A percentile compares a stretch with the other conserved stretches of the same genome.
phyloP scores from a whole-genome alignment of 2,329 filamentous ascomycete genomes.

The Fusarium nodosum region DNA sequence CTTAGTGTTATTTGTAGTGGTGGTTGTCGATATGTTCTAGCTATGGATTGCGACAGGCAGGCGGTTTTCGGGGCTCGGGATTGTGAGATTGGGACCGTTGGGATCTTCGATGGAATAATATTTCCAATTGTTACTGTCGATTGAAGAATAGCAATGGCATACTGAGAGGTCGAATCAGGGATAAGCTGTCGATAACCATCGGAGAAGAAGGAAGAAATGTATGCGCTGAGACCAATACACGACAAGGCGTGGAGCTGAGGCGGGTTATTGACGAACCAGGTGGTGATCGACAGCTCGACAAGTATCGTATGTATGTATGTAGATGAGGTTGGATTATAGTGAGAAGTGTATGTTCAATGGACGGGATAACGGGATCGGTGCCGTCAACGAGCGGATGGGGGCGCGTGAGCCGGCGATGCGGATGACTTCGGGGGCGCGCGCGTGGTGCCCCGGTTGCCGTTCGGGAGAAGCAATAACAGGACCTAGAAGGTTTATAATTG shows the following conservation, averaged over 20 bases:
- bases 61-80: conserved; percentile 11
- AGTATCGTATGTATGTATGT: conserved; percentile 28
- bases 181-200: conserved; percentile 46
- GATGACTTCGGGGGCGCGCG: conserved; percentile 52
- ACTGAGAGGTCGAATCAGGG: conserved; percentile 37
- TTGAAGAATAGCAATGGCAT: conserved; percentile 40
- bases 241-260: conserved; percentile 31
- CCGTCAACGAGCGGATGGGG: conserved; percentile 42
- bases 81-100: neutral
- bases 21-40: conserved; percentile 30
- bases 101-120: conserved; percentile 23
- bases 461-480: conserved; percentile 31
- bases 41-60: conserved; percentile 38
- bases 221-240: conserved; percentile 45
- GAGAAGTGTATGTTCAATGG: conserved; percentile 17
- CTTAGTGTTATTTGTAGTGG: conserved; percentile 30
- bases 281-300: conserved; percentile 26
- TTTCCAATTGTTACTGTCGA: conserved; percentile 32
- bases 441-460: conserved; percentile 43
- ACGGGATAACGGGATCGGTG: conserved; percentile 33
- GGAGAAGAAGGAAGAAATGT: conserved; percentile 38
- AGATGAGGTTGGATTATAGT: conserved; percentile 12
- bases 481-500: conserved; percentile 35
- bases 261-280: conserved; percentile 27
- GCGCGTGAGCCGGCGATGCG: conserved; percentile 52